Evolutionary conservation across 495 filamentous ascomycete genomes (phyloP), one percentile per base, ranked within the genome.

Genomic region (Neurospora sp.): DNA sequence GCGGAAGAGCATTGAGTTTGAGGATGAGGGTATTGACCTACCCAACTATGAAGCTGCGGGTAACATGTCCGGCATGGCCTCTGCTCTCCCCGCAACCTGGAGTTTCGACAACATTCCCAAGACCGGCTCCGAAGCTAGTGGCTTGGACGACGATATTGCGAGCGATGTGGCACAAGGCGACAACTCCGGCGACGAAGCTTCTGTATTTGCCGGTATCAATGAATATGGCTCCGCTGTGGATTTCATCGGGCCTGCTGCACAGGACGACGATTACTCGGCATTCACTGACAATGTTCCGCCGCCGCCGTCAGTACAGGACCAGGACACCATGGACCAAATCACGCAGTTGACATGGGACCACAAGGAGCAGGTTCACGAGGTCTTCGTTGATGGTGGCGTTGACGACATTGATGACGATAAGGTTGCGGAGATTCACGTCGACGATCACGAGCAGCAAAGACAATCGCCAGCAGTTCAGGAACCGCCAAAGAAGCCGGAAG

Each of bases 381-480:
- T 84, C 0, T 78, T 80, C 6, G 78, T 72, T 1, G 76, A 76
- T 40, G 53, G 72, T 8, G 80, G 75, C 48, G 72, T 76, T 35
- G 78, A 80, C 44, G 78, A 80, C 45, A 77, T 73, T 37, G 83
- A 80, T 31, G 84, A 80, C 69, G 79, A 81, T 59, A 78, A 75
- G 71, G 84, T 84, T 6, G 79, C 83, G 9, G 84, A 86, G 75
- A 86, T 86, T 18, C 83, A 83, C 65, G 73, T 86, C 9, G 81
- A 80, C 40, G 82, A 82, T 39, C 78, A 78, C 18, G 71, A 75
- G 8, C 74, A 76, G 31, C 72, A 75, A n/a, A 20, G 40, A 37
- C 69, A 38, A 44, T 65, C 53, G 3, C 53, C 18, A 72, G 35
- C 37, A 75, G 68, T 53, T 70, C 68, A 48, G 69, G 69, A 45